Conservation (phyloP, 192 early-diverging fungal genomes). For the Coemansia sp. region DNA sequence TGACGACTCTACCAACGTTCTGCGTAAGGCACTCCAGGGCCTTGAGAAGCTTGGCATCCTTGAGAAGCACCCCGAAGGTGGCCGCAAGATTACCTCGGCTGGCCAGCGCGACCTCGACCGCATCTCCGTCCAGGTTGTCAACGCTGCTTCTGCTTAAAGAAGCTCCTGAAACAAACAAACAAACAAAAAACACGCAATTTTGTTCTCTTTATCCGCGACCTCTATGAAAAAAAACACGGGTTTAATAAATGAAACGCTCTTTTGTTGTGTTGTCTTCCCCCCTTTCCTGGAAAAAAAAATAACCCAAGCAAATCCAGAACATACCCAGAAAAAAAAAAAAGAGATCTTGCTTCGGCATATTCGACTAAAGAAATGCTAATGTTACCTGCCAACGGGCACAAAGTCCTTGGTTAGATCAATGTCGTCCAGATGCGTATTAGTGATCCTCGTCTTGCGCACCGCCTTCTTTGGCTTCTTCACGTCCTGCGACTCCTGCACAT, state of each 20-base stretch:
- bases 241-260: no score
- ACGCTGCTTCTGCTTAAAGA: slow-evolving; percentile 26
- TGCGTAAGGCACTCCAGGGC: slow-evolving; percentile 95
- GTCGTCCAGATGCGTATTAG: slow-evolving; percentile 73
- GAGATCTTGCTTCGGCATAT: no score
- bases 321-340: no score
- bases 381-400: slow-evolving; percentile 30
- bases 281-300: no score
- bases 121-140: slow-evolving; percentile 74
- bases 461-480: slow-evolving; percentile 63
- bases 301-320: no score
- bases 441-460: slow-evolving; percentile 71
- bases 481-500: slow-evolving; percentile 42
- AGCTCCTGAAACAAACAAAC: slow-evolving; percentile 6
- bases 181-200: no score
- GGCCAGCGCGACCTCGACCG: slow-evolving; percentile 99
- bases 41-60: slow-evolving; percentile 98
- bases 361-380: no score
- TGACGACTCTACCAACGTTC: slow-evolving; percentile 84
- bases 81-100: slow-evolving; percentile 91
- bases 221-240: no score
- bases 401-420: slow-evolving; percentile 77
- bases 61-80: slow-evolving; percentile 89
- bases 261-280: no score
- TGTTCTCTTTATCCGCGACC: no score